Conservation (phyloP, 352 stramenopile species). For the Blastocystis sp. region DNA sequence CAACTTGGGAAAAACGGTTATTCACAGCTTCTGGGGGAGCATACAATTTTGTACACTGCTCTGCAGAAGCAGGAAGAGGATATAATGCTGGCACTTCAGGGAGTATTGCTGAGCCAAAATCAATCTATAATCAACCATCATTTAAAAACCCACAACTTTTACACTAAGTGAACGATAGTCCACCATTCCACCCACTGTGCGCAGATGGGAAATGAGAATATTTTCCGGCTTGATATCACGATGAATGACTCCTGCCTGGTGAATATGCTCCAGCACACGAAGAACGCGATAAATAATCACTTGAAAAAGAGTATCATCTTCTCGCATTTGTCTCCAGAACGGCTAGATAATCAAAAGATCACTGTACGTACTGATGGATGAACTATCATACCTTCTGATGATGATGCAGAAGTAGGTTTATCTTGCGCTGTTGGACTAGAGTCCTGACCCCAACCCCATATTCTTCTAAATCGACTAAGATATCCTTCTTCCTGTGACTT, state of each 20-base stretch:
- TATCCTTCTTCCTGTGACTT: background rate
- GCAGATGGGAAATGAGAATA: slow-evolving; percentile 40
- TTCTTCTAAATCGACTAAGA: background rate
- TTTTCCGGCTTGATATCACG: slow-evolving; percentile 66
- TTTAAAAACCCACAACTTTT: background rate
- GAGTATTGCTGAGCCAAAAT: slow-evolving; percentile 60
- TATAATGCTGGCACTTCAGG: slow-evolving; percentile 14
- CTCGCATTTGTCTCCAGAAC: slow-evolving; percentile 32
- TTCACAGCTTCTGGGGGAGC: slow-evolving; percentile 57
- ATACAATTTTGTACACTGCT: slow-evolving; percentile 48
- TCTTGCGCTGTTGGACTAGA: background rate
- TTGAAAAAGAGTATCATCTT: slow-evolving; percentile 10
- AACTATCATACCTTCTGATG: slow-evolving; percentile 13
- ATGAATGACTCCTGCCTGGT: slow-evolving; percentile 39
- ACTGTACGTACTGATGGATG: background rate
- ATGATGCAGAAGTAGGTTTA: background rate
- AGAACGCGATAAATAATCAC: slow-evolving; percentile 29
- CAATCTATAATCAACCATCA: background rate
- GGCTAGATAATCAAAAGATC: background rate
- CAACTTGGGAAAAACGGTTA: background rate
- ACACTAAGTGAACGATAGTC: slow-evolving; percentile 32
- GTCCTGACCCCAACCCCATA: background rate
- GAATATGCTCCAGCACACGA: background rate
- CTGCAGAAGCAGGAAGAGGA: slow-evolving; percentile 48
- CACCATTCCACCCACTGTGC: background rate